A percentile compares a stretch with the other conserved stretches of the same genome.
These are phyloP conservation scores for Penicillium corylophilum DNA, from an alignment of 2,329 filamentous ascomycete genomes.

Conservation along the genomic window DNA sequence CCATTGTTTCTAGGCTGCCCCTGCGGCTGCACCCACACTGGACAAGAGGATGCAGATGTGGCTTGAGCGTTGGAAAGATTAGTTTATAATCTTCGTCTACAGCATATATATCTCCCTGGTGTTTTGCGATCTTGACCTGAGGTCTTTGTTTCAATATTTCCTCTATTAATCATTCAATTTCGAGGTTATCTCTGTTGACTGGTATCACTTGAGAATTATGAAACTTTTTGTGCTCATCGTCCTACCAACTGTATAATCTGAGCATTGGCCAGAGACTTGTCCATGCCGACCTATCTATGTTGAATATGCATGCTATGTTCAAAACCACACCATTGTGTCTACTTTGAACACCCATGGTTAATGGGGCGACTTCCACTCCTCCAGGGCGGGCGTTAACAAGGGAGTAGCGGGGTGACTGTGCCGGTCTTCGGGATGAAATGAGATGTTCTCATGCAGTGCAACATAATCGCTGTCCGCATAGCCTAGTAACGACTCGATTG, in stretches of 20 bases:
- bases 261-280: too few species aligned
- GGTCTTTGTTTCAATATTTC: background rate
- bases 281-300: background rate
- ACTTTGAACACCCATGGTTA: background rate
- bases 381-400: constrained; percentile 25
- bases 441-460: constrained; percentile 82
- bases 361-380: constrained; percentile 19
- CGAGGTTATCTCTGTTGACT: background rate
- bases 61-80: constrained; percentile 61
- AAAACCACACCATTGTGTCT: background rate
- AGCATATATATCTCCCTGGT: background rate
- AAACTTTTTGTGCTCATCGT: background rate
- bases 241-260: background rate
- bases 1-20: constrained; percentile 48
- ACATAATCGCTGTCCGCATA: constrained; percentile 97
- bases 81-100: constrained; percentile 7
- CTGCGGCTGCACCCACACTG: constrained; percentile 50
- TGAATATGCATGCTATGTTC: background rate
- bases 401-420: constrained; percentile 16
- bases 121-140: background rate
- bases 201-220: background rate
- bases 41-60: constrained; percentile 55
- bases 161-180: background rate
- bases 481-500: constrained; percentile 77
- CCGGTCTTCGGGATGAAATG: constrained; percentile 48